Percentiles rank a stretch among this genome's conserved stretches.
Conservation (phyloP, 2,329 filamentous ascomycete species). For the Trichophyton schoenleinii region DNA sequence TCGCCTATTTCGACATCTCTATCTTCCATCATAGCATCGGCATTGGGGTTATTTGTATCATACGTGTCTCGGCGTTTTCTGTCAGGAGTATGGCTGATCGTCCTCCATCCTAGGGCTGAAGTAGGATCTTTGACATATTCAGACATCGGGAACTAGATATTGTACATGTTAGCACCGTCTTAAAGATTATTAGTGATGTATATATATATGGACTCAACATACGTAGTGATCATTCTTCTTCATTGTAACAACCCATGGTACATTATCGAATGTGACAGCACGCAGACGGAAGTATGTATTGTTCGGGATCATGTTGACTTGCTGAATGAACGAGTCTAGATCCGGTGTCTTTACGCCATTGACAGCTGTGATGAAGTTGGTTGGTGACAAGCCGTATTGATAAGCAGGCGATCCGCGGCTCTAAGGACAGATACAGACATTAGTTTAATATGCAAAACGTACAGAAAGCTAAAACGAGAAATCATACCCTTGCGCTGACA, state of each 20-base stretch:
- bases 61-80: slow-evolving; percentile 21
- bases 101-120: slow-evolving; percentile 44
- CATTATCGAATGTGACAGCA: slow-evolving; percentile 96
- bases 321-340: slow-evolving; percentile 63
- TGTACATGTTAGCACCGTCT: not conserved
- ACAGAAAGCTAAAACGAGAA: not conserved
- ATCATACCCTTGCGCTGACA: slow-evolving; percentile 59
- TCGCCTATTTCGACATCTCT: slow-evolving; percentile 26
- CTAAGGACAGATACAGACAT: slow-evolving; percentile 15
- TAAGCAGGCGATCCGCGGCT: slow-evolving; percentile 72
- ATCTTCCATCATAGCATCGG: slow-evolving; percentile 37
- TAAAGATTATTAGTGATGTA: no score
- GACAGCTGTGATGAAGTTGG: slow-evolving; percentile 94
- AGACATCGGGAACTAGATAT: slow-evolving; percentile 47
- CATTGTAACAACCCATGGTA: slow-evolving; percentile 99
- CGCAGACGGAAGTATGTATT: slow-evolving; percentile 97
- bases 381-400: slow-evolving; percentile 84
- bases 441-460: slow-evolving; percentile 1
- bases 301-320: slow-evolving; percentile 78
- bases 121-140: slow-evolving; percentile 49
- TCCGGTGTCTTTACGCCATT: slow-evolving; percentile 79
- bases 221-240: slow-evolving; percentile 98
- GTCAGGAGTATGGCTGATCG: slow-evolving; percentile 43
- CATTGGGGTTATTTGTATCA: slow-evolving; percentile 33
- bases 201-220: slow-evolving; percentile 15